Conservation (phyloP, 768 basidiomycete genomes). For the Boletellus emodensis region DNA sequence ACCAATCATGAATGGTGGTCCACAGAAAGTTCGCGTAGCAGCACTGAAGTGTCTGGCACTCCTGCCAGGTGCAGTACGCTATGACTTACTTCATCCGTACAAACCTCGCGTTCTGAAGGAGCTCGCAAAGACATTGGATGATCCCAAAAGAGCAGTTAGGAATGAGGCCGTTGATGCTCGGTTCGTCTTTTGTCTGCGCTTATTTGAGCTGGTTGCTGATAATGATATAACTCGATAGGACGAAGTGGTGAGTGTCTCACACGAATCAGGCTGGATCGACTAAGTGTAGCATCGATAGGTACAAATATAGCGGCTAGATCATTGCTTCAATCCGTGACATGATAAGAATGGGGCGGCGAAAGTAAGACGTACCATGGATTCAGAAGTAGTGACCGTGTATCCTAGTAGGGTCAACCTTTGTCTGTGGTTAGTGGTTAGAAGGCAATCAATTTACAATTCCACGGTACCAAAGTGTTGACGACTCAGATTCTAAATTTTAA, state of each 20-base stretch:
- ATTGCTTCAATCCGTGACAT: background rate
- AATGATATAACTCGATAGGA: conserved; percentile 13
- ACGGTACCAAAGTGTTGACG: too few species aligned
- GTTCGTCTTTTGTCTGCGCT: conserved; percentile 24
- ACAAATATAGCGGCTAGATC: conserved; percentile 24
- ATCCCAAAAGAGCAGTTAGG: conserved; percentile 81
- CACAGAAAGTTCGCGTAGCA: conserved; percentile 68
- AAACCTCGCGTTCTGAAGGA: conserved; percentile 72
- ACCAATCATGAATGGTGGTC: background rate
- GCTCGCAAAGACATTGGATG: conserved; percentile 76
- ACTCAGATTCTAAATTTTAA: conserved; percentile 3
- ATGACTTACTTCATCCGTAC: conserved; percentile 77
- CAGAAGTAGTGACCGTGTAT: background rate
- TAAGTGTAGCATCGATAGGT: conserved; percentile 18
- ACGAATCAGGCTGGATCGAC: background rate
- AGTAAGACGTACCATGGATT: background rate
- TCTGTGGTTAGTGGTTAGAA: too few species aligned
- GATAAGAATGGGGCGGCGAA: background rate
- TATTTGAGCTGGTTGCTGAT: background rate
- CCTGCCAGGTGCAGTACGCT: conserved; percentile 74
- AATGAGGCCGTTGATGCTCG: conserved; percentile 86
- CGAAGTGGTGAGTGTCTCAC: conserved; percentile 22
- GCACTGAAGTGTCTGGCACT: conserved; percentile 72
- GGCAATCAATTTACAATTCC: too few species aligned
- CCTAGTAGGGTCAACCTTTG: background rate